A percentile compares a stretch with the other conserved stretches of the same genome.
These are phyloP conservation scores for Medicago lupulina DNA, from an alignment of 306 rosid species.

Conservation along the genomic window DNA sequence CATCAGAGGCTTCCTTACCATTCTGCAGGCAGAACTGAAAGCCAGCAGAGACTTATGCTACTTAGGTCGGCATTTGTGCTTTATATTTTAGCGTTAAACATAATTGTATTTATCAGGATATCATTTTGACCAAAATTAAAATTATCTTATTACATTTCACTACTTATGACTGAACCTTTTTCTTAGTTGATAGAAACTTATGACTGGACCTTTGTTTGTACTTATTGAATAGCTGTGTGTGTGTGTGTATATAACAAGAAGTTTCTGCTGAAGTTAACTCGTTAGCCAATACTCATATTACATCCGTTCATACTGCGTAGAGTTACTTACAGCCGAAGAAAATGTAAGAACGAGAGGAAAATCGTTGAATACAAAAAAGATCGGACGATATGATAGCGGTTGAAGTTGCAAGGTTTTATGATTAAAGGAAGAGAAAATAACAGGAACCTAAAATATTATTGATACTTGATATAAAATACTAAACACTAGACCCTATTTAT, in stretches of 20 bases:
- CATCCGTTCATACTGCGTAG: neutral
- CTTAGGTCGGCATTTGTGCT: slow-evolving; percentile 89
- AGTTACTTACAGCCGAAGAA: neutral
- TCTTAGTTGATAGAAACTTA: neutral
- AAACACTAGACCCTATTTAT: neutral
- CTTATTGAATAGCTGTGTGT: slow-evolving; percentile 4
- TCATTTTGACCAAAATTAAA: slow-evolving; percentile 58
- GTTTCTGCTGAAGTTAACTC: slow-evolving; percentile 28
- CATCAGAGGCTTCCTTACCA: slow-evolving; percentile 69
- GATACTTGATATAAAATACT: neutral
- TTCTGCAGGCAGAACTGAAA: slow-evolving; percentile 69
- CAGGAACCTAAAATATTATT: neutral
- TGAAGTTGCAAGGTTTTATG: neutral
- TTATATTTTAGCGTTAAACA: slow-evolving; percentile 78
- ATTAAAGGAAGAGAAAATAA: neutral
- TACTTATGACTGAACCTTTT: neutral
- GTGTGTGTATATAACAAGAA: slow-evolving; percentile 1
- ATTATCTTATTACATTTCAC: slow-evolving; percentile 33
- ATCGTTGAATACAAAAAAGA: slow-evolving; percentile 2
- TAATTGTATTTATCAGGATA: slow-evolving; percentile 81
- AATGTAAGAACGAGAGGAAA: neutral
- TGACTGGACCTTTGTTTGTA: slow-evolving; percentile 30
- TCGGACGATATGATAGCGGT: neutral
- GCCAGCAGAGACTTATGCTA: slow-evolving; percentile 83
- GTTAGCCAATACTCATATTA: slow-evolving; percentile 18